phyloP scores from a whole-genome alignment of 164 flowering plant species.

The Stephania japonica region DNA sequence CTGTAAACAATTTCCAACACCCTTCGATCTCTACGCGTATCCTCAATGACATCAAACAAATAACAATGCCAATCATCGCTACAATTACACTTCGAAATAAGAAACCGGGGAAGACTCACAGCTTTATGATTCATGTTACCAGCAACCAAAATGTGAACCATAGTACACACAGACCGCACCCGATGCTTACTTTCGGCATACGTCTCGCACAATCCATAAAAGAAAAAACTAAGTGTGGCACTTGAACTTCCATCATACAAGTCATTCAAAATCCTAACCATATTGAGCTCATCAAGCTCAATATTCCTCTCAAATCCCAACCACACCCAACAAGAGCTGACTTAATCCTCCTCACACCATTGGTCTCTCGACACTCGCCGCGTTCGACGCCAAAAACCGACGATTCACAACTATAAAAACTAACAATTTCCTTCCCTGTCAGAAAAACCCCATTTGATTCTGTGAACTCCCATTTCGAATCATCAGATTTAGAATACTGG shows the following conservation, averaged over 20 bases:
- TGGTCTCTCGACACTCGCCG: too few relatives aligned
- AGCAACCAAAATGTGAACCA: constrained; percentile 37
- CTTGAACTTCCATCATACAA: constrained; percentile 30
- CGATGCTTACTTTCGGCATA: constrained; percentile 22
- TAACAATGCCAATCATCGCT: constrained; percentile 16
- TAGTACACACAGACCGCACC: constrained; percentile 27
- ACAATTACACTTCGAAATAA: constrained; percentile 16
- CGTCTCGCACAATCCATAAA: too few relatives aligned
- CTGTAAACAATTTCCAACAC: constrained; percentile 28
- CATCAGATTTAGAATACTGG: constrained; percentile 1
- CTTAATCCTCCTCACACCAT: constrained; percentile 17
- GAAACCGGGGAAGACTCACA: constrained; percentile 24
- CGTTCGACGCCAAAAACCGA: neutral
- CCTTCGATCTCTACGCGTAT: constrained; percentile 20
- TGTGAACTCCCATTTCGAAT: neutral
- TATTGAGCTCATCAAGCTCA: constrained; percentile 20
- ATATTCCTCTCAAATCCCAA: constrained; percentile 20
- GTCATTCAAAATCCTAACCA: constrained; percentile 27
- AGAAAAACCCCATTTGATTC: neutral
- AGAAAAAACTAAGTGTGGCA: too few relatives aligned
- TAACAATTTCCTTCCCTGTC: neutral
- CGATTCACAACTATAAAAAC: neutral
- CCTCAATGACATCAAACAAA: constrained; percentile 21
- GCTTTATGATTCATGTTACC: constrained; percentile 43
- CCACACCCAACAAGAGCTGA: constrained; percentile 24